These are phyloP conservation scores for Dactylonectria estremocensis DNA, from an alignment of 2,329 filamentous ascomycete genomes.

Conservation along the genomic window DNA sequence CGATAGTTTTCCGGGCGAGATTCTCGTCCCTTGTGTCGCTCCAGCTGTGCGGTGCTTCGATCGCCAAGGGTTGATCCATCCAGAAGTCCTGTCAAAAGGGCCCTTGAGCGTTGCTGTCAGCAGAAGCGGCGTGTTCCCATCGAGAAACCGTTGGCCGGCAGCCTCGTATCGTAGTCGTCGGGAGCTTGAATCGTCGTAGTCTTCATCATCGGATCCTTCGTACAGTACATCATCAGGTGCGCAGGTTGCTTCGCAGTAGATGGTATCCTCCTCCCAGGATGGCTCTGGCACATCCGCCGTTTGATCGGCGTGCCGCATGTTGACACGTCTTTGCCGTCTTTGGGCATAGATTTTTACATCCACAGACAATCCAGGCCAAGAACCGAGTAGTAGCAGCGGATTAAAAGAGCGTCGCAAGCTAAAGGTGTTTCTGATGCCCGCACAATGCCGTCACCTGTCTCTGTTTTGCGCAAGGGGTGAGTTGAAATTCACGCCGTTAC, in stretches of 20 bases:
- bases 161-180: conserved; percentile 71
- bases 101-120: conserved; percentile 74
- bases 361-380: conserved; percentile 26
- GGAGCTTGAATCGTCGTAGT: conserved; percentile 62
- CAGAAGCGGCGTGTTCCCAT: conserved; percentile 70
- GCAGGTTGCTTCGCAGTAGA: conserved; percentile 64
- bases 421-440: conserved; percentile 21
- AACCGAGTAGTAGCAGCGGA: conserved; percentile 8
- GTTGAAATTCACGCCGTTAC: conserved; percentile 43
- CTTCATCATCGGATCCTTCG: conserved; percentile 71
- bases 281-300: conserved; percentile 31
- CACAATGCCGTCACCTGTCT: conserved; percentile 29
- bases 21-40: conserved; percentile 25
- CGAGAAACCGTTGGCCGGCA: conserved; percentile 71
- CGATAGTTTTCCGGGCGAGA: conserved; percentile 37
- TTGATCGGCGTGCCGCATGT: conserved; percentile 36
- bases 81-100: conserved; percentile 65
- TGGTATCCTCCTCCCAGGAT: conserved; percentile 50
- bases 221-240: conserved; percentile 65
- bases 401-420: not conserved
- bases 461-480: conserved; percentile 11
- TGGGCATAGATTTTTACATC: conserved; percentile 30
- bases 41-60: conserved; percentile 47
- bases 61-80: conserved; percentile 55
- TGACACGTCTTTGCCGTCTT: not conserved